Percentiles rank a stretch among this genome's conserved stretches.
phyloP scores from a whole-genome alignment of 805 yeast species.

The Tetrapisispora phaffii region DNA sequence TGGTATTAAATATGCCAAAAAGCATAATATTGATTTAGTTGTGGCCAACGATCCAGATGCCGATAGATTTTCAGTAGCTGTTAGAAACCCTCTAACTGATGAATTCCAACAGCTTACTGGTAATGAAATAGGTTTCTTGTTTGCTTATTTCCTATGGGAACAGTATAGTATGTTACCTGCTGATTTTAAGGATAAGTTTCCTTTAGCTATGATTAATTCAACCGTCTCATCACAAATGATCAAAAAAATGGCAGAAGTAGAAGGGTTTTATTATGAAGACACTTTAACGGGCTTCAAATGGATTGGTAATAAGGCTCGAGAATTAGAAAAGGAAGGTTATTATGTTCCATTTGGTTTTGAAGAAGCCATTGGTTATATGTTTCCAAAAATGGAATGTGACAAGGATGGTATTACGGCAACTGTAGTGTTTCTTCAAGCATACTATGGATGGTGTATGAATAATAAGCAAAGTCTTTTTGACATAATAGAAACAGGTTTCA shows the following conservation, averaged over 20 bases:
- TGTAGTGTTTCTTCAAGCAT: slow-evolving; percentile 62
- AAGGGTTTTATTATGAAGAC: slow-evolving; percentile 59
- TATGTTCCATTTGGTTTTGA: slow-evolving; percentile 84
- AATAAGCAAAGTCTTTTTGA: slow-evolving; percentile 33
- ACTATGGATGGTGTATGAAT: slow-evolving; percentile 39
- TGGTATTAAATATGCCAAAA: slow-evolving; percentile 50
- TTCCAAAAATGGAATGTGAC: slow-evolving; percentile 62
- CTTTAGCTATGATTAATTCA: slow-evolving; percentile 53
- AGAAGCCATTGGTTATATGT: slow-evolving; percentile 95
- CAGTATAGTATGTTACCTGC: slow-evolving; percentile 15
- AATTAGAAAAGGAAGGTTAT: slow-evolving; percentile 52
- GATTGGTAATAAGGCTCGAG: slow-evolving; percentile 86
- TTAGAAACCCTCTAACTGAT: slow-evolving; percentile 32
- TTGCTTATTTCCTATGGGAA: slow-evolving; percentile 56
- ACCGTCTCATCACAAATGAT: slow-evolving; percentile 88
- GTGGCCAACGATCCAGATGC: slow-evolving; percentile 96
- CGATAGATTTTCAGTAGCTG: slow-evolving; percentile 80
- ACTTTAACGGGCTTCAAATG: slow-evolving; percentile 95
- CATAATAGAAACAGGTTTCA: slow-evolving; percentile 48
- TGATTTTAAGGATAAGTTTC: slow-evolving; percentile 33
- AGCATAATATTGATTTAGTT: slow-evolving; percentile 41
- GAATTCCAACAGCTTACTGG: slow-evolving; percentile 80
- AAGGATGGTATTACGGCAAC: slow-evolving; percentile 89
- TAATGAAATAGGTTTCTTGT: slow-evolving; percentile 78
- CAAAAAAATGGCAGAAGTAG: slow-evolving; percentile 49